phyloP scores from a whole-genome alignment of 306 rosid genomes.

The Prunus mira region DNA sequence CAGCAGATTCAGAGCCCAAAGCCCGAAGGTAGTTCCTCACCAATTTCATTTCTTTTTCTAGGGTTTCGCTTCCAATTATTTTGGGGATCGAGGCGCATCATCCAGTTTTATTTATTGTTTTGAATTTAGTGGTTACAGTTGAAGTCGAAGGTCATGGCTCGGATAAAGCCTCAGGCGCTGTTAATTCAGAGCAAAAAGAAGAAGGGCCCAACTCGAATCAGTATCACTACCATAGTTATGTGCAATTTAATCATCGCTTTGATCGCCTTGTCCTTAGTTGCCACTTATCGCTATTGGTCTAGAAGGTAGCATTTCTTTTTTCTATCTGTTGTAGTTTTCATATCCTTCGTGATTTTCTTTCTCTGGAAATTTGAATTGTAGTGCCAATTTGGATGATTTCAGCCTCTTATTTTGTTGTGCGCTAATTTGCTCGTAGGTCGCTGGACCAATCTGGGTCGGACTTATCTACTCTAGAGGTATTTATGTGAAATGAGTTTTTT shows the following conservation, averaged over 20 bases:
- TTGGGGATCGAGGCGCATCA: slow-evolving; percentile 11
- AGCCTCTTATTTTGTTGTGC: background rate
- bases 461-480: slow-evolving; percentile 22
- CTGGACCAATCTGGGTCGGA: slow-evolving; percentile 14
- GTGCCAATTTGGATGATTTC: background rate
- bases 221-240: slow-evolving; percentile 31
- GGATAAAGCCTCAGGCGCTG: slow-evolving; percentile 42
- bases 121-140: background rate
- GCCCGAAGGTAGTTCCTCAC: background rate
- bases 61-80: background rate
- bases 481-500: background rate
- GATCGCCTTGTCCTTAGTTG: slow-evolving; percentile 31
- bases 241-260: slow-evolving; percentile 31
- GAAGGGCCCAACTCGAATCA: slow-evolving; percentile 40
- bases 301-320: slow-evolving; percentile 12
- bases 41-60: background rate
- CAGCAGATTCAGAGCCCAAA: background rate
- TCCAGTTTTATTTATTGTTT: background rate
- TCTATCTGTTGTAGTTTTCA: background rate
- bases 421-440: slow-evolving; percentile 18
- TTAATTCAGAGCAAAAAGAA: slow-evolving; percentile 42
- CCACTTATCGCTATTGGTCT: slow-evolving; percentile 35
- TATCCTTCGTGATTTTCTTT: background rate
- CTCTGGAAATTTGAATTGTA: background rate
- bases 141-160: slow-evolving; percentile 27